Evolutionary conservation across 768 basidiomycete genomes (phyloP).

Genomic region (Hypholoma sublateritium): DNA sequence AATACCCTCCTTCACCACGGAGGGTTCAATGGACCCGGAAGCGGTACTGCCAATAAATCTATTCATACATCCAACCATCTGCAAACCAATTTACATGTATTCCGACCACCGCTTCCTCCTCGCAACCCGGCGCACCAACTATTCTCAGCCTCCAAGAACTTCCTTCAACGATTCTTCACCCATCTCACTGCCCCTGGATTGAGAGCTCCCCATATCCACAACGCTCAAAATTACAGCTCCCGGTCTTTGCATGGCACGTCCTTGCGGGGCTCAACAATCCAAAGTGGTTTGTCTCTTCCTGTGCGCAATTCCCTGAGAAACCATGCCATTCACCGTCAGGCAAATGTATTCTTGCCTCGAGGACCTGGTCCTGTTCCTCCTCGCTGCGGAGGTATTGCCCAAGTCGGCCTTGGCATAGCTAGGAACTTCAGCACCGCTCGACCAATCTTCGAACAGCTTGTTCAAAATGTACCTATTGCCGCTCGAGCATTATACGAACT

Average conservation of each 20-base stretch:
- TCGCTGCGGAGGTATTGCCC: constrained; percentile 41
- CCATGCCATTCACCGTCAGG: constrained; percentile 38
- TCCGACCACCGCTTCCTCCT: constrained; percentile 14
- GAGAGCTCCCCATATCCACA: constrained; percentile 29
- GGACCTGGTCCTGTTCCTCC: constrained; percentile 44
- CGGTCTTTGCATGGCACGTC: constrained; percentile 29
- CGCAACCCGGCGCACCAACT: constrained; percentile 41
- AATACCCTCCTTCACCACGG: constrained; percentile 30
- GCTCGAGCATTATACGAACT: constrained; percentile 73
- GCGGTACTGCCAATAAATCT: constrained; percentile 29
- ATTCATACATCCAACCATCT: constrained; percentile 45
- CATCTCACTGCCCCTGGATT: constrained; percentile 59
- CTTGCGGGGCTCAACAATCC: constrained; percentile 37
- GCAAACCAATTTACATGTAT: constrained; percentile 22
- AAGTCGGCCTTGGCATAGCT: constrained; percentile 76
- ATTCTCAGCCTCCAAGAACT: constrained; percentile 51
- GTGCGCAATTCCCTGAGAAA: constrained; percentile 47
- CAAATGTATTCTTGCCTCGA: constrained; percentile 55
- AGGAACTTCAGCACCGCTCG: constrained; percentile 74
- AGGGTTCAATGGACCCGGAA: constrained; percentile 24
- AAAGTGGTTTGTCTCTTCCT: constrained; percentile 56
- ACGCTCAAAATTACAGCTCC: constrained; percentile 25
- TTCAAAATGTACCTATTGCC: constrained; percentile 78
- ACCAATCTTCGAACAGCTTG: constrained; percentile 78
- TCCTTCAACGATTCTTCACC: constrained; percentile 55